phyloP scores from a whole-genome alignment of 1,139 yeast genomes.

The Geotrichum histeridarum region DNA sequence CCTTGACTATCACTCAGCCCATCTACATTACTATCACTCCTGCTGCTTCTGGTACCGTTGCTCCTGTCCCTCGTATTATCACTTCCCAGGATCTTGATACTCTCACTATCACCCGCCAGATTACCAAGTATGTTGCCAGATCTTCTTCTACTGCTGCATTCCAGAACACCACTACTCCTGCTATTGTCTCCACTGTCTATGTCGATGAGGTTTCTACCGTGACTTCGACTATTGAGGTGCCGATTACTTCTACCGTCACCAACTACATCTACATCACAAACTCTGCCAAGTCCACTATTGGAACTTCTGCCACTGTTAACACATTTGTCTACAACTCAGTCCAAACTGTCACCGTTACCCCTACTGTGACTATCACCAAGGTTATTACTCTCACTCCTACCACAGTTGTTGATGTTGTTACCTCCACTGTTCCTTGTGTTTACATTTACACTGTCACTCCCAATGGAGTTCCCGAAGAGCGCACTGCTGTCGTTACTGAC shows the following conservation, averaged over 20 bases:
- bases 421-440: conserved; percentile 1
- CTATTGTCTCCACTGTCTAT: neutral
- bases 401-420: neutral
- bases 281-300: neutral
- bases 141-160: neutral
- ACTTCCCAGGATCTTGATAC: conserved; percentile 11
- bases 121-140: conserved; percentile 1
- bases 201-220: neutral
- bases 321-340: conserved; percentile 12
- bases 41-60: neutral
- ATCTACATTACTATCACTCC: conserved; percentile 3
- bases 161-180: neutral
- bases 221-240: neutral
- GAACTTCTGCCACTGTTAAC: conserved; percentile 8
- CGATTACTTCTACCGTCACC: conserved; percentile 15
- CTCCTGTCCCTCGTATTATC: neutral
- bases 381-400: conserved; percentile 9
- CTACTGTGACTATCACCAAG: conserved; percentile 3
- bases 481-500: conserved; percentile 6
- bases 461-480: neutral
- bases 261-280: conserved; percentile 11
- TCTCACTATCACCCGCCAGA: conserved; percentile 1
- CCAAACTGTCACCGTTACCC: conserved; percentile 7
- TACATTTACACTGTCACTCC: conserved; percentile 1
- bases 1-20: conserved; percentile 16